Base-by-base conservation (phyloP, 2,329 filamentous ascomycete genomes). In the Ophiostoma fasciatum region DNA sequence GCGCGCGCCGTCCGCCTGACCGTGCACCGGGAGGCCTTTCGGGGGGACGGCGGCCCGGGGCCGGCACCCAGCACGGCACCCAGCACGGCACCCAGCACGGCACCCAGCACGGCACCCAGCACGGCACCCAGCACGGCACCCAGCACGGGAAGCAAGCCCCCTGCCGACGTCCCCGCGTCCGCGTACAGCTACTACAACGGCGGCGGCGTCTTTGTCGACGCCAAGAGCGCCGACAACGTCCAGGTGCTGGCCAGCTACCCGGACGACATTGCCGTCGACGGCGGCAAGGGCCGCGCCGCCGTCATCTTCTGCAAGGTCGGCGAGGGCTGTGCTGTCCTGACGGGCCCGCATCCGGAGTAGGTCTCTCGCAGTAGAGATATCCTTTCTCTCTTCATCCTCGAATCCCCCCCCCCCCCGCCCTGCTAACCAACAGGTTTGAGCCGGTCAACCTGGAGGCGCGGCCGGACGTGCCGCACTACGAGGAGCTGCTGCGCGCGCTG, bases 161-260 rank as follows among this genome's bases (percentile, higher is more conserved):
- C 20, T 1, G 21, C 11, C 4, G 57, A 60, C 4, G 53, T 79
- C 1, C 70, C 77, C 0, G 66, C 73, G 1, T 61, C 64, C 1
- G 82, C 93, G 41, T 63, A 67, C 36, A 78, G 74, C 12, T 98
- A 98, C 52, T 94, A 88, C 55, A 98, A 98, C 48, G 90, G 90
- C 1, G 90, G 90, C 1, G 87, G 90, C 4, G 75, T 93, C 1
- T 98, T 96, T 59, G 82, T 94, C 1, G 78, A 90, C 57, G 78
- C 81, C 2, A 65, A 68, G 4, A 71, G 67, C 30, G 63, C 73
- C 38, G 60, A 63, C 37, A 66, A 69, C 21, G 73, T 94, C 1
- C 74, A 94, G 55, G 68, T 94, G 7, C 61, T 98, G 18, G 90
- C 88, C 1, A 80, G 68, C 40, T 98, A 90, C 52, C 67, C 67